These are phyloP conservation scores for Clarireedia hainanense DNA, from an alignment of 2,329 filamentous ascomycete genomes.

Conservation along the genomic window DNA sequence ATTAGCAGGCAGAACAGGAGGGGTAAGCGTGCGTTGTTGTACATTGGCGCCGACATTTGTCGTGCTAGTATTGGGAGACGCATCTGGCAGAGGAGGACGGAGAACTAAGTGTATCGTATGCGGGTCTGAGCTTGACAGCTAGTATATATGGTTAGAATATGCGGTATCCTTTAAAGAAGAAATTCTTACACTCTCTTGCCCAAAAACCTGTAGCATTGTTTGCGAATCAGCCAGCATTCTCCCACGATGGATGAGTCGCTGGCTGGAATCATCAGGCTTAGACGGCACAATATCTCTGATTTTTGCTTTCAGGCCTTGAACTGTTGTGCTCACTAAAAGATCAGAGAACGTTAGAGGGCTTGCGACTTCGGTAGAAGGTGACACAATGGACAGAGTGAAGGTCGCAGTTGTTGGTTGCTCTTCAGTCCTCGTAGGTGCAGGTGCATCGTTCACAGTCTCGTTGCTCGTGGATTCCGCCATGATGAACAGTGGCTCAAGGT, in stretches of 20 bases:
- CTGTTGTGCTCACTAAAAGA: conserved; percentile 43
- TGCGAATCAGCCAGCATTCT: conserved; percentile 48
- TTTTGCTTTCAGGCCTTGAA: conserved; percentile 49
- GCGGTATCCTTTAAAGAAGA: neutral
- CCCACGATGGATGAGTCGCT: conserved; percentile 54
- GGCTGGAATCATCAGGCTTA: conserved; percentile 45
- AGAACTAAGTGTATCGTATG: conserved; percentile 49
- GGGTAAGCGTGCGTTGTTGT: neutral
- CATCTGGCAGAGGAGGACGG: conserved; percentile 30
- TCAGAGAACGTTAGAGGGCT: conserved; percentile 42
- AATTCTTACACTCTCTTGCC: conserved; percentile 36
- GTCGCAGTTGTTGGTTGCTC: conserved; percentile 22
- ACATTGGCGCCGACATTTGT: neutral
- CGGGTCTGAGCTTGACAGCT: conserved; percentile 39
- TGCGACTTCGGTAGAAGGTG: conserved; percentile 47
- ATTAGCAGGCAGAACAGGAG: neutral
- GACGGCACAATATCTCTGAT: conserved; percentile 45
- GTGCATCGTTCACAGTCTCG: conserved; percentile 9
- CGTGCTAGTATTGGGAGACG: conserved; percentile 5
- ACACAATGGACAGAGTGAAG: conserved; percentile 51
- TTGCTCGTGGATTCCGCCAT: conserved; percentile 19
- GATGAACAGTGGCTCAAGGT: neutral
- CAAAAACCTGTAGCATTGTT: conserved; percentile 49
- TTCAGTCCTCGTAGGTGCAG: conserved; percentile 16
- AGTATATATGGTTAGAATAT: conserved; percentile 7